Conservation (phyloP, 2,329 filamentous ascomycete genomes). For the Zopfia rhizophila region DNA sequence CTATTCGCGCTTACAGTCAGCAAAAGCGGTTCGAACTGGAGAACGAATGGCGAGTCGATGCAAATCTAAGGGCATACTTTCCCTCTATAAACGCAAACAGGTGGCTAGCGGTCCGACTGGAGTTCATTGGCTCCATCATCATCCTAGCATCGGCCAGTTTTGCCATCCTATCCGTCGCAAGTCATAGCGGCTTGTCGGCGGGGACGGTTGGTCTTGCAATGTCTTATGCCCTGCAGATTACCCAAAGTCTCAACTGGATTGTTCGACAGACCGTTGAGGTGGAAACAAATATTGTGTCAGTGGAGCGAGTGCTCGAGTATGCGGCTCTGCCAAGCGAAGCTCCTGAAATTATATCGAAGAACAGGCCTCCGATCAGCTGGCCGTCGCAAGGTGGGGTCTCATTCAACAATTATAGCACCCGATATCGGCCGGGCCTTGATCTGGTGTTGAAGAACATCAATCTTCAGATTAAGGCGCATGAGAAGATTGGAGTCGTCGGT, state of each 20-base stretch:
- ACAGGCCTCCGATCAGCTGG: constrained; percentile 89
- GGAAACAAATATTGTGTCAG: constrained; percentile 99
- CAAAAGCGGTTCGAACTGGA: constrained; percentile 87
- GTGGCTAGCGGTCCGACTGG: constrained; percentile 93
- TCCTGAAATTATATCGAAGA: constrained; percentile 89
- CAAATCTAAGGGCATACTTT: constrained; percentile 93
- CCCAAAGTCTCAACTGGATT: constrained; percentile 98
- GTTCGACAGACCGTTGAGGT: constrained; percentile 98
- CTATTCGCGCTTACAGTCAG: constrained; percentile 94
- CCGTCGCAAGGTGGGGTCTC: constrained; percentile 87
- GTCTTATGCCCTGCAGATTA: constrained; percentile 98
- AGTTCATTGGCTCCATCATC: constrained; percentile 94
- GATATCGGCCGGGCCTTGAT: constrained; percentile 89
- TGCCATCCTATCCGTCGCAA: constrained; percentile 81
- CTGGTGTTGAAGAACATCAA: constrained; percentile 93
- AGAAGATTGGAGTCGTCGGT: constrained; percentile 98
- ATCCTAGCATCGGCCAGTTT: constrained; percentile 89
- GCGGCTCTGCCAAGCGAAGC: constrained; percentile 91
- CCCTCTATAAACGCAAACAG: constrained; percentile 90
- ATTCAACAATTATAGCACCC: constrained; percentile 93
- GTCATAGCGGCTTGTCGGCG: constrained; percentile 69
- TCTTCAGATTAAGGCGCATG: constrained; percentile 91
- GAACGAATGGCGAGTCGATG: constrained; percentile 97
- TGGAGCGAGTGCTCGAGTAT: constrained; percentile 97
- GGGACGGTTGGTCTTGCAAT: constrained; percentile 92